Evolutionary conservation across 257 asterid species (phyloP).

Genomic region (Solanum chiquidenum): DNA sequence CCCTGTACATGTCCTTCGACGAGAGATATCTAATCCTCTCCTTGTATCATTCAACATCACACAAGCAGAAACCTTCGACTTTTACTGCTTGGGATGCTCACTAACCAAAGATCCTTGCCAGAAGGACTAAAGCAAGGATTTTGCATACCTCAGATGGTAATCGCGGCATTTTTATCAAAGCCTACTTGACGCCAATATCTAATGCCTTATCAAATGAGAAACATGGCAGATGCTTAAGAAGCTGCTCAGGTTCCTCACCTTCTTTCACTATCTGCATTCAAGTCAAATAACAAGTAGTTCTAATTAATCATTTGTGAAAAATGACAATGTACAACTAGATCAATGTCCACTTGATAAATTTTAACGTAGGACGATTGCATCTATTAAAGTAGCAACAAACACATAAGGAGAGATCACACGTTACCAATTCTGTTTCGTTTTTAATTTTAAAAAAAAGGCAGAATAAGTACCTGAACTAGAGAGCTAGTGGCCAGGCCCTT

Average conservation of each 20-base stretch:
- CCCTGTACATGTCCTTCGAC: constrained; percentile 13
- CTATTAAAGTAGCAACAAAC: not conserved
- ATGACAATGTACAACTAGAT: not conserved
- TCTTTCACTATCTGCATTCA: constrained; percentile 38
- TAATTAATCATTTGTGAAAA: not conserved
- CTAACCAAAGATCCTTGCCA: not conserved
- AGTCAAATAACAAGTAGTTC: not conserved
- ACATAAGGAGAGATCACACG: not conserved
- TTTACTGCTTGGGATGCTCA: constrained; percentile 36
- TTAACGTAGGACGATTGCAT: not conserved
- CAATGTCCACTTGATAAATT: not conserved
- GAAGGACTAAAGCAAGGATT: not conserved
- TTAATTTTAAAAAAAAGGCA: not conserved
- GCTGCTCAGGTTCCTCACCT: constrained; percentile 41
- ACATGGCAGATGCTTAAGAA: constrained; percentile 24
- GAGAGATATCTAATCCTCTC: not conserved
- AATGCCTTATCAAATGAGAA: constrained; percentile 25
- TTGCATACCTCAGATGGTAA: not conserved
- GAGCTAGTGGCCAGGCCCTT: constrained; percentile 32
- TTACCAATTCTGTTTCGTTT: not conserved
- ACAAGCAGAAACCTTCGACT: constrained; percentile 24
- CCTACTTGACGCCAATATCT: constrained; percentile 20
- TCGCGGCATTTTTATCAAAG: not conserved
- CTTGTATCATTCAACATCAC: constrained; percentile 14
- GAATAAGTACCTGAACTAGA: constrained; percentile 21